phyloP scores from a whole-genome alignment of 2,329 filamentous ascomycete genomes.

The Lachnellula occidentalis region DNA sequence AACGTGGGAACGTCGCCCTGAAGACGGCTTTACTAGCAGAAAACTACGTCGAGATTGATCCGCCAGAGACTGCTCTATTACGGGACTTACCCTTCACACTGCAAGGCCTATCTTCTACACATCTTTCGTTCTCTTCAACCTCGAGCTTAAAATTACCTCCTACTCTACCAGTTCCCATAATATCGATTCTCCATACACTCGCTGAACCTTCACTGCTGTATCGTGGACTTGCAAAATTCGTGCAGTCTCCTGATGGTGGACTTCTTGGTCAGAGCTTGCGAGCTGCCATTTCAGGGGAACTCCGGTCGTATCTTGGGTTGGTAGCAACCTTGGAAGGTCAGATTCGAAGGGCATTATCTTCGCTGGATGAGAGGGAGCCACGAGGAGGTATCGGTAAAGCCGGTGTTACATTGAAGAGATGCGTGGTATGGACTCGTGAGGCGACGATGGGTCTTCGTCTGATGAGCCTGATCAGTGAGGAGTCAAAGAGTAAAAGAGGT shows the following conservation, averaged over 20 bases:
- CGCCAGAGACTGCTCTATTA: conserved; percentile 60
- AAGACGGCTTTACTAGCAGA: conserved; percentile 54
- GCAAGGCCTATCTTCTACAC: conserved; percentile 84
- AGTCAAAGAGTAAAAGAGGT: conserved; percentile 77
- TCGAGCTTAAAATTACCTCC: conserved; percentile 69
- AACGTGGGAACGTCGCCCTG: conserved; percentile 24
- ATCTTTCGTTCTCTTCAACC: conserved; percentile 67
- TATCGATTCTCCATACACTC: conserved; percentile 81
- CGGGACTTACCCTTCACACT: conserved; percentile 87
- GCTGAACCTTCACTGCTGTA: conserved; percentile 95
- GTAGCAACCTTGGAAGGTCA: conserved; percentile 91
- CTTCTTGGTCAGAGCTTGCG: conserved; percentile 89
- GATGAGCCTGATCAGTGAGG: conserved; percentile 91
- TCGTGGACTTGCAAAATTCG: conserved; percentile 71
- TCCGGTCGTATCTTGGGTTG: conserved; percentile 83
- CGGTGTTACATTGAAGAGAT: conserved; percentile 89
- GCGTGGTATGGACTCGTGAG: conserved; percentile 95
- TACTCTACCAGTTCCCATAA: conserved; percentile 74
- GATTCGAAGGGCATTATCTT: conserved; percentile 74
- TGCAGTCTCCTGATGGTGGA: conserved; percentile 73
- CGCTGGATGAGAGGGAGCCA: conserved; percentile 63
- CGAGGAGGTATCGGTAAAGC: conserved; percentile 72
- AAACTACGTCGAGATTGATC: conserved; percentile 52
- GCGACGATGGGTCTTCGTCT: conserved; percentile 91
- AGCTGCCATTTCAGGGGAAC: conserved; percentile 76